Percentiles rank a stretch among this genome's conserved stretches.
These are phyloP conservation scores for Arthrobotrys pseudoclavata DNA, from an alignment of 2,329 filamentous ascomycete genomes.

Conservation along the genomic window DNA sequence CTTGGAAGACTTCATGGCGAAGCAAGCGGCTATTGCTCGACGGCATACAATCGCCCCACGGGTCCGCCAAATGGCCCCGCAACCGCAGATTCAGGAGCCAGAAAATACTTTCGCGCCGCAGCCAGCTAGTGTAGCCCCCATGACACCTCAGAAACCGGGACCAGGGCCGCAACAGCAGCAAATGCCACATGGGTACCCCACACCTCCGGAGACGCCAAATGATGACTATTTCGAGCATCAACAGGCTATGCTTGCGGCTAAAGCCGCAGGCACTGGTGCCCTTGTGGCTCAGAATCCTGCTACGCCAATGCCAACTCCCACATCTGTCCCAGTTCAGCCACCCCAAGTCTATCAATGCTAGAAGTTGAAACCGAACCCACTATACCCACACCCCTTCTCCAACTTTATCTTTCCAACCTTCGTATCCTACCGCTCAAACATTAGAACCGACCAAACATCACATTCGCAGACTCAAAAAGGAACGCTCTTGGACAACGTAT, in stretches of 20 bases:
- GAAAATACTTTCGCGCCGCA: conserved; percentile 68
- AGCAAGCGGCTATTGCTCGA: conserved; percentile 72
- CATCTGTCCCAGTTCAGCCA: conserved; percentile 57
- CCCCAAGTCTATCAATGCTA: conserved; percentile 43
- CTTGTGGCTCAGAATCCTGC: conserved; percentile 61
- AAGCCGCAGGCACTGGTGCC: conserved; percentile 64
- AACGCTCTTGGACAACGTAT: conserved; percentile 21
- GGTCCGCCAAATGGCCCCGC: conserved; percentile 68
- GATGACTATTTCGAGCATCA: conserved; percentile 69
- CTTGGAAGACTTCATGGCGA: conserved; percentile 76
- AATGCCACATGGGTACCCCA: conserved; percentile 80
- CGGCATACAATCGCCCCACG: conserved; percentile 65
- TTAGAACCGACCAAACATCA: conserved; percentile 17
- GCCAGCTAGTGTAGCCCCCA: conserved; percentile 74
- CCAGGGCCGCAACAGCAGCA: conserved; percentile 68
- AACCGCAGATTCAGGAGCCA: conserved; percentile 70
- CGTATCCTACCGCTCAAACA: not conserved
- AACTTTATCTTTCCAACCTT: not conserved
- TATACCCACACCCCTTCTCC: not conserved
- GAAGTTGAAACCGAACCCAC: not conserved
- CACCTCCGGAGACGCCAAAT: conserved; percentile 87
- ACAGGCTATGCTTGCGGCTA: conserved; percentile 54
- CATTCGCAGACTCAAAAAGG: conserved; percentile 32
- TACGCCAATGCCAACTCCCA: conserved; percentile 61
- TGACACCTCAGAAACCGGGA: conserved; percentile 81